Evolutionary conservation across 2,329 filamentous ascomycete species (phyloP), one percentile per base, ranked within the genome.

Genomic region (Trichophyton rubrum): DNA sequence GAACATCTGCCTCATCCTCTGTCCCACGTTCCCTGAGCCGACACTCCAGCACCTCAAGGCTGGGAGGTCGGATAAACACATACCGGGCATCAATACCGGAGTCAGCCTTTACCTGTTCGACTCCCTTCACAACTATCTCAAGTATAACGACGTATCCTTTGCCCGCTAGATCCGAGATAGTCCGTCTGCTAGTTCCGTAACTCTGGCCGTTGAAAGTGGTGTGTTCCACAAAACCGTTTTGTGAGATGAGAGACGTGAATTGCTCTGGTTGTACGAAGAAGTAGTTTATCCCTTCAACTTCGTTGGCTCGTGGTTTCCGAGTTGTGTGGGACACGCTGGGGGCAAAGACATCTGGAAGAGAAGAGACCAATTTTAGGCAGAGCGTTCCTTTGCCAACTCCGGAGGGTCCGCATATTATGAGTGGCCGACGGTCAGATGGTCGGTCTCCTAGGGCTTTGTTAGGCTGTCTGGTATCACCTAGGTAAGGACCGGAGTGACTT

Each of bases 71-170:
- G 63, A 95, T 81, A 74, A 95, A 95, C 66, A 93, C 77, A 75
- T 87, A 93, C 61, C 87, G 83, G 3, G 88, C 87, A 59, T 83
- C 79, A 65, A 90, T 81, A 64, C 77, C 78, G 58, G 85, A 15
- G 15, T 65, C 86, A 62, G 81, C 80, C 72, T 88, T 88, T 69
- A 95, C 86, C 75, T 95, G 89, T 78, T 93, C 95, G 62, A 95
- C 88, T 64, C 90, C 90, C 78, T 83, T 62, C 87, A 95, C 93
- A 80, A 95, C 90, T 70, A 95, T 96, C 73, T 95, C 90, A 66
- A 96, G 77, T 56, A 95, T 83, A 63, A 89, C 89, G 33, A 88
- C 80, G 68, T 80, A 79, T 17, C 64, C 65, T 41, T 64, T 66
- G 11, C 33, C 51, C 5, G n/a, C 51, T 41, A 65, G 61, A 4